Evolutionary conservation across 257 asterid genomes (phyloP), one percentile per base, ranked within the genome.

Genomic region (Echium plantagineum): DNA sequence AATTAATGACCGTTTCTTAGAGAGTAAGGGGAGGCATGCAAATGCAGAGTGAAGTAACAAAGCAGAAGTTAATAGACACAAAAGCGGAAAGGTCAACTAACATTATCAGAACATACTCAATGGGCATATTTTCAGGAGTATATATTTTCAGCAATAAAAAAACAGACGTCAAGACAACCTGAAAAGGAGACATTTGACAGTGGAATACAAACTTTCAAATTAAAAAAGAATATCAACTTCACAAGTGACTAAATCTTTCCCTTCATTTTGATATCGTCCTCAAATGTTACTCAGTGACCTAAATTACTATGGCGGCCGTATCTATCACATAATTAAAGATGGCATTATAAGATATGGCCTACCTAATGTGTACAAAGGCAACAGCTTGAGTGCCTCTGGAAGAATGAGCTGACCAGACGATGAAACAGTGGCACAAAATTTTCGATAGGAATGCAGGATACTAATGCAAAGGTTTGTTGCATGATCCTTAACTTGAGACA

Each of bases 341-440:
- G 24, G 3, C 8, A n/a, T 19, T 53, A n/a, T 19, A 53, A 53
- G 9, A 53, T 60, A 59, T 46, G 68, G 63, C 74, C 64, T 89
- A 93, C 99, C 99, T 28, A 89, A 91, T 5, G 94, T 78, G 74
- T 93, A 93, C 42, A 86, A 83, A 63, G 99, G 99, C 87, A 93
- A 72, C 74, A 93, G 69, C 65, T 86, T 93, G 75, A 93, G 99
- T 51, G 95, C 97, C 83, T 93, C 99, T 3, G 99, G 99, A 74
- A 93, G 81, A 69, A 93, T 84, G 64, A 93, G 99, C 72, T 93
- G 99, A 54, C 97, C 99, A 15, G 95, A 71, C 10, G 99, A 84
- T 22, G 99, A 83, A 30, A 85, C 99, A 12, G 97, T 86, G 31
- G 99, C 96, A 68, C 99, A 93, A 68, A 81, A 93, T 77, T 93